Evolutionary conservation across 805 yeast genomes (phyloP).

Genomic region (Cyberlindnera subsufficiens): DNA sequence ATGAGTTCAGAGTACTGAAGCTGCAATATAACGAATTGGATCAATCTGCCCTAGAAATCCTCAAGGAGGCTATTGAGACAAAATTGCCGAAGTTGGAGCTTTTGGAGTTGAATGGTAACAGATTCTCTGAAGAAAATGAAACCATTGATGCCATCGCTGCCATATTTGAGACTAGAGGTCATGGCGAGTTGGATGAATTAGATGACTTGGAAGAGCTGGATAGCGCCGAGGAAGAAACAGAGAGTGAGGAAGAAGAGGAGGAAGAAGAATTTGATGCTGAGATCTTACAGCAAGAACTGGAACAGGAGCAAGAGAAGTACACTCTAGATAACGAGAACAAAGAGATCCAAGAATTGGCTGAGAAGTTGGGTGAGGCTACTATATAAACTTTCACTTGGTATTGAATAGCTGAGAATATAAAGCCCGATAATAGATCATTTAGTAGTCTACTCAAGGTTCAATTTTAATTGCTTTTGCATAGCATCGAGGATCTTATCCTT

Average conservation of each 20-base stretch:
- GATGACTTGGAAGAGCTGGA: slow-evolving; percentile 89
- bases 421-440: no score
- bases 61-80: slow-evolving; percentile 47
- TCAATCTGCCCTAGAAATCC: slow-evolving; percentile 51
- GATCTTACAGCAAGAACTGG: slow-evolving; percentile 34
- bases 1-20: slow-evolving; percentile 50
- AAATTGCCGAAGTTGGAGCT: slow-evolving; percentile 54
- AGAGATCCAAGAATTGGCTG: slow-evolving; percentile 52
- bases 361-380: slow-evolving; percentile 50
- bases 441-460: slow-evolving; percentile 5
- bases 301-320: slow-evolving; percentile 32
- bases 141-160: slow-evolving; percentile 53
- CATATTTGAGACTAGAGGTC: slow-evolving; percentile 64
- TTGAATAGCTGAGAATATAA: background rate
- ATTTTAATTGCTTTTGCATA: slow-evolving; percentile 30
- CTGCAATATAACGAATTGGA: slow-evolving; percentile 89
- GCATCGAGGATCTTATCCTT: slow-evolving; percentile 51
- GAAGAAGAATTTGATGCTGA: slow-evolving; percentile 30
- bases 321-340: slow-evolving; percentile 37
- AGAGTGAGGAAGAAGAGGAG: slow-evolving; percentile 31
- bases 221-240: slow-evolving; percentile 45
- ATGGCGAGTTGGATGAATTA: slow-evolving; percentile 84
- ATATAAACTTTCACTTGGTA: slow-evolving; percentile 22
- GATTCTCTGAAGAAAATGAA: slow-evolving; percentile 84
- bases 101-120: slow-evolving; percentile 89